Evolutionary conservation across 169 alveolate genomes (phyloP), one percentile per base, ranked within the genome.

Genomic region (Toxoplasma gondii): DNA sequence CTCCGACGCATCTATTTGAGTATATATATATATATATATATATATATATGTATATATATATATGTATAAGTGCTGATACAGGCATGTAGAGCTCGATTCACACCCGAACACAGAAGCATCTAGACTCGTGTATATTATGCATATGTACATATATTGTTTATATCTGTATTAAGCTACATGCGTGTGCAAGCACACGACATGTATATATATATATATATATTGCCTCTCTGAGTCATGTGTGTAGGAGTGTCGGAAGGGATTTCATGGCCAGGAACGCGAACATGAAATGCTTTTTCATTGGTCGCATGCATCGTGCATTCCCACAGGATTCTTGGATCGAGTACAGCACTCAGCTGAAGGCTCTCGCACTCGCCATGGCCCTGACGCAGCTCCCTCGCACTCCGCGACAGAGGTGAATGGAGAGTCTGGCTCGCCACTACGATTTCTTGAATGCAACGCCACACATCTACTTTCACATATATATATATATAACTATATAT

Each of bases 361-460:
- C 84, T 4, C 84, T 74, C 12, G 84, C 84, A 36, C 84, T 74
- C 27, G 84, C 84, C 43, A 74, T 74, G 84, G 39, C 84, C 24
- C 39, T 34, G 2, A 74, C 84, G 41, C 84, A 74, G 84, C 39
- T 74, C 39, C 84, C 84, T 9, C 84, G 84, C 43, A 41, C 84
- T 12, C 22, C n/a, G 22, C 84, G 39, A 74, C 1, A 74, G 27
- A 74, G 84, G 49, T 36, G 84, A 31, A 0, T 74, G 84, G n/a
- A n/a, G 43, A n/a, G 10, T 4, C 58, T 49, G 58, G 4, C 58
- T 4, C 58, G 58, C 12, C 58, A 7, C 58, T 12, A 12, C 58
- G 4, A 49, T 7, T 49, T 7, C 31, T 16, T 19, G 31, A 22
- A 19, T 10, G 34, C 9, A 27, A 7, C 7, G 7, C 44, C n/a